A percentile compares a stretch with the other conserved stretches of the same genome.
phyloP scores from a whole-genome alignment of 441 rosid species.

The Euphorbia celastroides region DNA sequence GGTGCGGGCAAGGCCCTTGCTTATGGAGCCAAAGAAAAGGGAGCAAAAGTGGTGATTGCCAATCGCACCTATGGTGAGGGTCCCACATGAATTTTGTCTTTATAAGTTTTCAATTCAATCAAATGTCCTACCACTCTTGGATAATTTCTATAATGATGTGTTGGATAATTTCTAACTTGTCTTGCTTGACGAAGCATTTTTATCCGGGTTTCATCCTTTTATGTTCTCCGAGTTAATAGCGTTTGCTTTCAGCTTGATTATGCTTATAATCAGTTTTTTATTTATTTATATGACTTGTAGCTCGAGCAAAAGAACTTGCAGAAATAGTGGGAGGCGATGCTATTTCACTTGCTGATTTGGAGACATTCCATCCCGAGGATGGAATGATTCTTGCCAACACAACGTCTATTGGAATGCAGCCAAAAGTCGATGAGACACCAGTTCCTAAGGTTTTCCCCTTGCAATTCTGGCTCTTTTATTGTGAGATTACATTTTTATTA shows the following conservation, averaged over 20 bases:
- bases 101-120: no score
- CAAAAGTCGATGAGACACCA: constrained; percentile 37
- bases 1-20: constrained; percentile 69
- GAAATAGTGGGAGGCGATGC: constrained; percentile 45
- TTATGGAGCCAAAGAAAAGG: constrained; percentile 49
- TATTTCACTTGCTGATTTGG: constrained; percentile 35
- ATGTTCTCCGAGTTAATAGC: no score
- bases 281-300: neutral
- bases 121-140: no score
- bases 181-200: no score
- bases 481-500: neutral
- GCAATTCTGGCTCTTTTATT: neutral
- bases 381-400: constrained; percentile 60
- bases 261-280: neutral
- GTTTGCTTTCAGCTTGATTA: no score
- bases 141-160: no score
- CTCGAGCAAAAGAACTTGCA: constrained; percentile 41
- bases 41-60: constrained; percentile 52
- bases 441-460: constrained; percentile 35
- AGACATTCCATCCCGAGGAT: constrained; percentile 45
- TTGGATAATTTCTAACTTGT: no score
- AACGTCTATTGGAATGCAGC: constrained; percentile 53
- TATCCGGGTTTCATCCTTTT: no score
- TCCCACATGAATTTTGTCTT: constrained; percentile 9
- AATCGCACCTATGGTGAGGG: constrained; percentile 47